Base-by-base conservation (phyloP, 2,329 filamentous ascomycete genomes). In the Monosporascus sp. region DNA sequence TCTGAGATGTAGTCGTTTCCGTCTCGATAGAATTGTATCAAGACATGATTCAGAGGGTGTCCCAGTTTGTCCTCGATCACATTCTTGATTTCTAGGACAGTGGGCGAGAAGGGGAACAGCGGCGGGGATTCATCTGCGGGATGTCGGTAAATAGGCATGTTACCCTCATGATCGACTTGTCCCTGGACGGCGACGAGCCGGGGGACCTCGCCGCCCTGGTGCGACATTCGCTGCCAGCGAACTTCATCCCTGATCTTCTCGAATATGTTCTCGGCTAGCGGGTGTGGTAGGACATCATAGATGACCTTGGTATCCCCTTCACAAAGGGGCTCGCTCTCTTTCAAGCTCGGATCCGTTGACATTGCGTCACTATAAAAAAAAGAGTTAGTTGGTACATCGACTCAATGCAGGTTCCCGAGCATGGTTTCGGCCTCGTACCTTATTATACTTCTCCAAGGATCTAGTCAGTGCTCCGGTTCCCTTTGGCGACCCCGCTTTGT, bases 1-100 rank as follows among this genome's bases (percentile, higher is more conserved):
- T 99, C 94, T 1, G 90, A 94, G 57, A 99, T 99, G 67, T 90
- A 90, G 70, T 99, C 94, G 47, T 83, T 84, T 3, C 93, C 90
- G 60, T 81, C 80, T n/a, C 94, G 89, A 65, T 99, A 99, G 53
- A 91, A 82, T 65, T 99, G 94, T 46, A 99, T 95, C 47, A 99
- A 74, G 1, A 86, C 92, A 67, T 99, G 94, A 64, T 99, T 99
- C 42, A 99, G 72, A 1, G 82, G 74, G 63, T 97, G 94, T 0
- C 89, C 87, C 1, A 96, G 78, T 17, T 82, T 74, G 52, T 80
- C 76, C 68, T 96, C 90, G 0, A 90, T 86, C 51, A 80, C 79
- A 15, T 72, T 68, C 54, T 86, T 85, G 54, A 97, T 85, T 37
- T 77, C 72, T 18, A 84, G 72, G 1, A 97, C 88, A 0, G 83